Conservation (phyloP, 805 yeast species). For the Yamadazyma philogaea region DNA sequence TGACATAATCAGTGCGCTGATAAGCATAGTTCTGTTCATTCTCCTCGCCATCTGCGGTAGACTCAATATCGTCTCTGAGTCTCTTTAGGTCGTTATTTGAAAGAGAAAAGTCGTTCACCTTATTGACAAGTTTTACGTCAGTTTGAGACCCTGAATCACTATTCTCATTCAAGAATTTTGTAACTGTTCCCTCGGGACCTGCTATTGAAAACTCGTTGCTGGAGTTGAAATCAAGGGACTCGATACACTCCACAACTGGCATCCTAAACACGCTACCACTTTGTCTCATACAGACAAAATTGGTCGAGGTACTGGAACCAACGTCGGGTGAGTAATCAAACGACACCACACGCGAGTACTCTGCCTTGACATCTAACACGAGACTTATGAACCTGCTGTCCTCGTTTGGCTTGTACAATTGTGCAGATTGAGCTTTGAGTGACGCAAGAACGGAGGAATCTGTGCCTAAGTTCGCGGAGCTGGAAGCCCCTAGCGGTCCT, state of each 20-base stretch:
- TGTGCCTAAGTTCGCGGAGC: neutral
- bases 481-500: neutral
- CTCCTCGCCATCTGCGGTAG: slow-evolving; percentile 3
- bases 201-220: slow-evolving; percentile 61
- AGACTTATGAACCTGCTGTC: slow-evolving; percentile 71
- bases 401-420: slow-evolving; percentile 36
- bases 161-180: slow-evolving; percentile 37
- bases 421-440: slow-evolving; percentile 35
- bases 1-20: neutral
- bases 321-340: slow-evolving; percentile 74
- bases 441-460: slow-evolving; percentile 11
- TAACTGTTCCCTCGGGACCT: slow-evolving; percentile 55
- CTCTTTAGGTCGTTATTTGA: slow-evolving; percentile 10
- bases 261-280: slow-evolving; percentile 83
- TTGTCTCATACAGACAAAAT: slow-evolving; percentile 83
- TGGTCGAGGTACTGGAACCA: slow-evolving; percentile 49
- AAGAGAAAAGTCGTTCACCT: slow-evolving; percentile 12
- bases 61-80: slow-evolving; percentile 10
- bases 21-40: neutral
- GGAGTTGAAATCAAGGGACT: slow-evolving; percentile 62
- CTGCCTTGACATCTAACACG: slow-evolving; percentile 72
- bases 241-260: slow-evolving; percentile 67
- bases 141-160: slow-evolving; percentile 9
- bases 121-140: slow-evolving; percentile 9
- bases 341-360: slow-evolving; percentile 76